A percentile compares a stretch with the other conserved stretches of the same genome.
Conservation (phyloP, 352 stramenopile genomes). For the Phytophthora crassamura region DNA sequence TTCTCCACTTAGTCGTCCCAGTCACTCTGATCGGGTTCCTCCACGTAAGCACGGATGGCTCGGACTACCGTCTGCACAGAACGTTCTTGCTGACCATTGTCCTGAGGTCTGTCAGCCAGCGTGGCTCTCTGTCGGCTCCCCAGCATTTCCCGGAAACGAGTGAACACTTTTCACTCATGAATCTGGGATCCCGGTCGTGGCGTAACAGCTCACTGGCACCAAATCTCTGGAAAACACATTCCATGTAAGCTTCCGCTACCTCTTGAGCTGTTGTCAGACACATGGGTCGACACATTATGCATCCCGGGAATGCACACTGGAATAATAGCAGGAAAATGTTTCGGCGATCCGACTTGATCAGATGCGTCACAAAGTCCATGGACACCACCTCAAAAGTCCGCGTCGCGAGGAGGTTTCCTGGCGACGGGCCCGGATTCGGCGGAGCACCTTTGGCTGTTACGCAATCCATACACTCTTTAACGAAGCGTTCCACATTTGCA, state of each 20-base stretch:
- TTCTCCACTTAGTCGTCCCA: conserved; percentile 1
- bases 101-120: not conserved
- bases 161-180: conserved; percentile 8
- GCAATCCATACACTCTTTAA: conserved; percentile 1
- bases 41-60: not conserved
- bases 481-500: not conserved
- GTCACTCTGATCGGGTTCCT: not conserved
- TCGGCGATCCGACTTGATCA: not conserved
- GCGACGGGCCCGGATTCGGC: not conserved
- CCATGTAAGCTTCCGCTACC: not conserved
- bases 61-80: not conserved
- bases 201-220: not conserved
- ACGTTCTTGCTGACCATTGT: not conserved
- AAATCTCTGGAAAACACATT: not conserved
- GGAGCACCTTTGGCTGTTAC: not conserved
- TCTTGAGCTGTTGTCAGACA: not conserved
- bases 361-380: conserved; percentile 1
- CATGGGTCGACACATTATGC: too few relatives aligned
- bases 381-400: not conserved
- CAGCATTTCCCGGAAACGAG: not conserved
- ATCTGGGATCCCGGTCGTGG: not conserved
- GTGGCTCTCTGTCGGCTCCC: not conserved
- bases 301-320: not conserved
- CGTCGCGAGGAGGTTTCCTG: not conserved
- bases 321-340: not conserved